phyloP scores from a whole-genome alignment of 2,329 filamentous ascomycete genomes.

The Trichoderma hamatum region DNA sequence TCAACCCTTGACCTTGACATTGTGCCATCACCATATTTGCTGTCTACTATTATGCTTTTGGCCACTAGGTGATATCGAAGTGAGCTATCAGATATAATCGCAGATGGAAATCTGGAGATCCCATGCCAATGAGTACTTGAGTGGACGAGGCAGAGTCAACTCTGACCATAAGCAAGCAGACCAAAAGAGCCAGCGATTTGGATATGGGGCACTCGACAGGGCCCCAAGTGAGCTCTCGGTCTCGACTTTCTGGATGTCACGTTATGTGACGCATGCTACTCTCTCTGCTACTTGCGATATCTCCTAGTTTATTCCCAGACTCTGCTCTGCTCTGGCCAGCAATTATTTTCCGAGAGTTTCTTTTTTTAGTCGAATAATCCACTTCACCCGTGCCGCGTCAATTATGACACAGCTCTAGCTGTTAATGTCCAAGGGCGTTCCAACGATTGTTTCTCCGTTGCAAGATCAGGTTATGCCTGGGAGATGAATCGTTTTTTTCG shows the following conservation, averaged over 20 bases:
- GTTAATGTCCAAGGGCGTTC: not conserved
- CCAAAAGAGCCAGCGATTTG: not conserved
- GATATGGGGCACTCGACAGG: not conserved
- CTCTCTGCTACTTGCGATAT: not conserved
- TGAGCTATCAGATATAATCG: constrained; percentile 8
- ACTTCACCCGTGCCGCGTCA: constrained; percentile 1
- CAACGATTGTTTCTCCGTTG: constrained; percentile 7
- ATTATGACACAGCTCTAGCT: constrained; percentile 12
- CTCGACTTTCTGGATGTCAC: constrained; percentile 10
- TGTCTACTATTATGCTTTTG: constrained; percentile 6
- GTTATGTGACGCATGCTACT: constrained; percentile 20
- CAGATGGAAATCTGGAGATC: constrained; percentile 4
- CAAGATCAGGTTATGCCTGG: constrained; percentile 21
- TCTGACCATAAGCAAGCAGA: not conserved
- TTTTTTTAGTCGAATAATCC: constrained; percentile 22
- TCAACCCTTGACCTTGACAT: constrained; percentile 4
- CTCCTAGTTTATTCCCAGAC: constrained; percentile 4
- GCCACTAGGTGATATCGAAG: not conserved
- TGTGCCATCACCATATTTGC: not conserved
- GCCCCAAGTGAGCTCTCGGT: not conserved
- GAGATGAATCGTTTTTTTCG: constrained; percentile 16
- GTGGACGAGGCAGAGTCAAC: not conserved
- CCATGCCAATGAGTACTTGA: not conserved
- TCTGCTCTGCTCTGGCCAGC: not conserved
- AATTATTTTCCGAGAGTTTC: constrained; percentile 17